Evolutionary conservation across 2,329 filamentous ascomycete genomes (phyloP).

Genomic region (Zasmidium cellare): DNA sequence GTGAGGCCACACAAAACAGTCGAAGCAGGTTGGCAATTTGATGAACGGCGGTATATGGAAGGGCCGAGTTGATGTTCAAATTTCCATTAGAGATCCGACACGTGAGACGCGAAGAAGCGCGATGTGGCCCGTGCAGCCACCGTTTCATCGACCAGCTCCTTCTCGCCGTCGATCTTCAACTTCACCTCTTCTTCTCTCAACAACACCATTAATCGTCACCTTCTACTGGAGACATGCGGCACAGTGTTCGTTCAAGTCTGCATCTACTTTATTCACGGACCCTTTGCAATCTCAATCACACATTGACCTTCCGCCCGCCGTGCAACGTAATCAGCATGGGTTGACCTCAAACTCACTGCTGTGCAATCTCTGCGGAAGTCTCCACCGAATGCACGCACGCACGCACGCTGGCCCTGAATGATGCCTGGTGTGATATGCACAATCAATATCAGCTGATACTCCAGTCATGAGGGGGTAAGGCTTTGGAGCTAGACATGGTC

Average conservation of each 20-base stretch:
- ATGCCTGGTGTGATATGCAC: not conserved
- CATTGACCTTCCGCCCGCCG: not conserved
- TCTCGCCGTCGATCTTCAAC: not conserved
- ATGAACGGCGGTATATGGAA: not conserved
- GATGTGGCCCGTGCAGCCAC: not conserved
- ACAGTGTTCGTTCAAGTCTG: too few species aligned
- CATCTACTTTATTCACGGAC: not conserved
- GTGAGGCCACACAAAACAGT: too few species aligned
- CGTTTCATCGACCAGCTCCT: not conserved
- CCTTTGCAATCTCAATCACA: too few species aligned
- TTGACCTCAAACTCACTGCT: not conserved
- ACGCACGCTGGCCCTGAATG: too few species aligned
- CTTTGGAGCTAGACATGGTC: not conserved
- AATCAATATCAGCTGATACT: not conserved
- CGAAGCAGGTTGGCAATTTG: not conserved
- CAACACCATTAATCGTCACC: not conserved
- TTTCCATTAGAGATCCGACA: constrained; percentile 1
- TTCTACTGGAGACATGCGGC: not conserved
- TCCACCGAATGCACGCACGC: not conserved
- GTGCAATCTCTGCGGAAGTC: not conserved
- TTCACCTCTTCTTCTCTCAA: not conserved
- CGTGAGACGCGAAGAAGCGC: constrained; percentile 6
- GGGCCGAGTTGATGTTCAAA: not conserved
- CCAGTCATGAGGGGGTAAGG: not conserved
- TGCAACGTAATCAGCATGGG: constrained; percentile 1